Percentiles rank a stretch among this genome's conserved stretches.
Evolutionary conservation across 768 basidiomycete genomes (phyloP).

Genomic region (Lactarius deliciosus): DNA sequence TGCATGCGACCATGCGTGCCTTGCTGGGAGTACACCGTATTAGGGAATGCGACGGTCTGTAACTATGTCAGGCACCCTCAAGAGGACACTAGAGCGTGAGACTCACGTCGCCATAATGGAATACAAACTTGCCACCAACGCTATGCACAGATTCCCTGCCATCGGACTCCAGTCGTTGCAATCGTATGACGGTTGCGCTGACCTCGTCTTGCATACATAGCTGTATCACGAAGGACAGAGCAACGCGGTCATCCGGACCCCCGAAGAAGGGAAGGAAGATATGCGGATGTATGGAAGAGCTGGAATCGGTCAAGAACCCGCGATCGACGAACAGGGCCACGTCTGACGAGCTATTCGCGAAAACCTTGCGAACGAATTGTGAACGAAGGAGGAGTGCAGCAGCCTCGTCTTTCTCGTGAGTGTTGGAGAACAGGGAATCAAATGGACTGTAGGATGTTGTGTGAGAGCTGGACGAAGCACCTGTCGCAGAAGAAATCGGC

Average conservation of each 20-base stretch:
- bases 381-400: slow-evolving; percentile 63
- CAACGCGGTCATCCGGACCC: slow-evolving; percentile 89
- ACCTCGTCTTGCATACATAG: slow-evolving; percentile 63
- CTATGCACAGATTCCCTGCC: slow-evolving; percentile 37
- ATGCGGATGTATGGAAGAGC: slow-evolving; percentile 47
- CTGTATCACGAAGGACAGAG: slow-evolving; percentile 79
- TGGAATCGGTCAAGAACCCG: slow-evolving; percentile 42
- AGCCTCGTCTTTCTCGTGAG: slow-evolving; percentile 48
- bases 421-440: slow-evolving; percentile 70
- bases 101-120: slow-evolving; percentile 37
- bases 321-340: slow-evolving; percentile 87
- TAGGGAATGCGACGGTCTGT: slow-evolving; percentile 52
- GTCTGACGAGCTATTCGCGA: slow-evolving; percentile 66
- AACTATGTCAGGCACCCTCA: slow-evolving; percentile 16
- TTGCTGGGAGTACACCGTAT: slow-evolving; percentile 69
- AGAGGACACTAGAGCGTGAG: slow-evolving; percentile 1
- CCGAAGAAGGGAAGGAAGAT: slow-evolving; percentile 91
- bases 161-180: slow-evolving; percentile 46
- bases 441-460: slow-evolving; percentile 56
- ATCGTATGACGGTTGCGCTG: slow-evolving; percentile 70
- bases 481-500: slow-evolving; percentile 44
- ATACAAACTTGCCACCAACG: slow-evolving; percentile 30
- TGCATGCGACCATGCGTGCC: slow-evolving; percentile 65
- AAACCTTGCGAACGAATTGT: slow-evolving; percentile 83
- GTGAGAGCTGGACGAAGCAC: slow-evolving; percentile 31